phyloP scores from a whole-genome alignment of 306 rosid species.

The Vigna nakashimae region DNA sequence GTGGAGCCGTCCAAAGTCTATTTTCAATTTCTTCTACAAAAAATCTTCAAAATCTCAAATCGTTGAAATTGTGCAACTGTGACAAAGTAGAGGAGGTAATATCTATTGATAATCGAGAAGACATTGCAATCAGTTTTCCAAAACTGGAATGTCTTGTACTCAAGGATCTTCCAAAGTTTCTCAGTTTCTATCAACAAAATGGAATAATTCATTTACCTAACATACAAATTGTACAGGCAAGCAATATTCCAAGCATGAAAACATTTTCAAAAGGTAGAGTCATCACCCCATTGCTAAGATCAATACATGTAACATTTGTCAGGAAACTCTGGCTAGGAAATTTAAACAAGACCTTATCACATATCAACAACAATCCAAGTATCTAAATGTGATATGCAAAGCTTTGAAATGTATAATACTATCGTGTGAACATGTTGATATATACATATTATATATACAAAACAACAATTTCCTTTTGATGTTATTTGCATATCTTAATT shows the following conservation, averaged over 20 bases:
- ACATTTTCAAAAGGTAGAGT: neutral
- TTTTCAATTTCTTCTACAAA: neutral
- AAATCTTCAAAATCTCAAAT: neutral
- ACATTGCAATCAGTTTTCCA: neutral
- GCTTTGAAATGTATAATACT: no score
- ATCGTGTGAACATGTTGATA: no score
- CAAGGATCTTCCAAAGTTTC: conserved; percentile 8
- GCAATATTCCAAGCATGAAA: neutral
- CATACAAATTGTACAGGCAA: neutral
- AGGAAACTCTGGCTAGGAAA: no score
- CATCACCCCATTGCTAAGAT: neutral
- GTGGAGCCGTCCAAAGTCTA: neutral
- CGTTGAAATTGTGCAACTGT: neutral
- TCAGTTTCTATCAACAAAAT: neutral
- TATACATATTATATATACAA: no score
- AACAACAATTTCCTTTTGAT: no score
- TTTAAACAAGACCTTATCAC: neutral
- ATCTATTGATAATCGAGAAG: neutral
- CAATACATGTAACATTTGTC: neutral
- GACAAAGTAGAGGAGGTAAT: neutral
- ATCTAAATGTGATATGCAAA: no score
- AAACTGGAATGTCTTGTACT: conserved; percentile 23
- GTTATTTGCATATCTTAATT: no score
- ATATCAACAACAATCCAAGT: no score
- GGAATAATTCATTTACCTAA: neutral